Base-by-base conservation (phyloP, 257 asterid genomes). In the Solanum peruvianum region DNA sequence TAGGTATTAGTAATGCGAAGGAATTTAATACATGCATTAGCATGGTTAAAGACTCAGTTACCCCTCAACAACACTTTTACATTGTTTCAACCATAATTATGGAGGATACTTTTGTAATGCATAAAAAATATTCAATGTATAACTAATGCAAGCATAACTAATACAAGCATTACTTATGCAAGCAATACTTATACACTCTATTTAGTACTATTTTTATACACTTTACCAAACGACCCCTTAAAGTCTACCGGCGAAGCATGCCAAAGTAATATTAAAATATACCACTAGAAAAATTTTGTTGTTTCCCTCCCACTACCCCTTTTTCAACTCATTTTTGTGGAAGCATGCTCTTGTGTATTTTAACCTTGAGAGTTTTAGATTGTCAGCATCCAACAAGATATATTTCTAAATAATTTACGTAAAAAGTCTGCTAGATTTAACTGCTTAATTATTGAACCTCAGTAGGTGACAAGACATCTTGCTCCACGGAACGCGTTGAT, bases 401-500 rank as follows among this genome's bases (percentile, higher is more conserved):
- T 5, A 81, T 49, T 81, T 81, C 69, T 49, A 81, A 81, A 49
- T 29, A 29, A 9, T 47, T 81, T 81, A 49, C 69, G 12, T 49
- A 31, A 29, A 18, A 18, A 10, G 44, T 18, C 21, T 6, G 70
- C 45, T 33, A 49, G 42, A 29, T 81, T 81, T 81, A 11, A 49
- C 20, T 81, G 85, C 67, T 81, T 52, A 29, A 80, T 47, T 27
- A 47, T 18, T 80, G n/a, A 31, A 80, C 99, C 99, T 96, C 98
- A 72, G 98, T 93, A 85, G 98, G 93, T 39, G 99, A 97, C 88
- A 95, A 96, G 91, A 93, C 96, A 89, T 93, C 97, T 90, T 95
- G 99, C 88, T 97, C 99, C 90, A 93, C 94, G 6, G 99, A 95
- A 62, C 99, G 99, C 11, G 97, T 95, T 49, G 99, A 97, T 69